These are phyloP conservation scores for Phaeosphaeriaceae sp. DNA, from an alignment of 2,329 filamentous ascomycete species.

Conservation along the genomic window DNA sequence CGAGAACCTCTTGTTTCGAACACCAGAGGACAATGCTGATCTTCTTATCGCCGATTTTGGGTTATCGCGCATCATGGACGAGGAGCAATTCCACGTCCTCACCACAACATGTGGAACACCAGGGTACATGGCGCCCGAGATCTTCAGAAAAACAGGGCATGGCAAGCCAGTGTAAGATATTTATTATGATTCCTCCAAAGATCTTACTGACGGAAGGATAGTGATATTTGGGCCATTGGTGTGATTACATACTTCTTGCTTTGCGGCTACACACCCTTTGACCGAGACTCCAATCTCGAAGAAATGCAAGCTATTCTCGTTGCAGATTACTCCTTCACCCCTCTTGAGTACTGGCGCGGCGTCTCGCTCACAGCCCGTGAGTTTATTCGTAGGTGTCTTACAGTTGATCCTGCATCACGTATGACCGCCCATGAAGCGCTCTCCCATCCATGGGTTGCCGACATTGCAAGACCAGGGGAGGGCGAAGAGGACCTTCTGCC, in stretches of 20 bases:
- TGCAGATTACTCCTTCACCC: slow-evolving; percentile 95
- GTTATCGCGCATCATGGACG: slow-evolving; percentile 95
- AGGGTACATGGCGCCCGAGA: slow-evolving; percentile 98
- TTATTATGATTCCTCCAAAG: neutral
- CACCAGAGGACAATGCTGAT: slow-evolving; percentile 96
- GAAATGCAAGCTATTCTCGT: slow-evolving; percentile 99
- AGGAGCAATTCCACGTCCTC: slow-evolving; percentile 96
- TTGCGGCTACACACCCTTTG: slow-evolving; percentile 97
- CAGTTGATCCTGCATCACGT: slow-evolving; percentile 82
- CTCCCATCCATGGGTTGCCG: slow-evolving; percentile 69
- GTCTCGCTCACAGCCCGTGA: slow-evolving; percentile 84
- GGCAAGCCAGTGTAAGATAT: slow-evolving; percentile 82
- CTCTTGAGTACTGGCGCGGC: slow-evolving; percentile 93
- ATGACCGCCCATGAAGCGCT: slow-evolving; percentile 87
- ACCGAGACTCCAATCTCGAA: slow-evolving; percentile 95
- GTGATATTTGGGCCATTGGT: slow-evolving; percentile 95
- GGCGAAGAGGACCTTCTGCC: slow-evolving; percentile 63
- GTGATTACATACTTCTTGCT: slow-evolving; percentile 99
- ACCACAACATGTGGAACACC: slow-evolving; percentile 98
- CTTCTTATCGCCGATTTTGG: slow-evolving; percentile 97
- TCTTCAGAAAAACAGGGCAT: slow-evolving; percentile 98
- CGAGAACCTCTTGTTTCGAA: slow-evolving; percentile 95
- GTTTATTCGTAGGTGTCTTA: slow-evolving; percentile 91
- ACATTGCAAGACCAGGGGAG: slow-evolving; percentile 55
- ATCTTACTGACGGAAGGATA: slow-evolving; percentile 39